Conservation (phyloP, 2,329 filamentous ascomycete species). For the Aspergillus niger region DNA sequence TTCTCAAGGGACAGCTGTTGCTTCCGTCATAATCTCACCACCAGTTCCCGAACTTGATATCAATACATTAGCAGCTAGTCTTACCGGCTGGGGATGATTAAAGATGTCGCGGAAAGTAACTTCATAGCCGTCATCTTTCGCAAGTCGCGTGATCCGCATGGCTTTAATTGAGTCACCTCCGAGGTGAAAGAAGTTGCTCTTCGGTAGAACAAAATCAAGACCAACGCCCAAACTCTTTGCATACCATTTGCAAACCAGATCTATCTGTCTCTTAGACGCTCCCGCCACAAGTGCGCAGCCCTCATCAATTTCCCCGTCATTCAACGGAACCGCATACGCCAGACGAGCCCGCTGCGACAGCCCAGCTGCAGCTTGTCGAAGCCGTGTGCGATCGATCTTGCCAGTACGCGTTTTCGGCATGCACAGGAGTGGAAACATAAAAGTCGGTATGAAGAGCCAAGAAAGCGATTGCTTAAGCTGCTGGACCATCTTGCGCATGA, state of each 20-base stretch:
- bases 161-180: not conserved
- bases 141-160: not conserved
- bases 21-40: no score
- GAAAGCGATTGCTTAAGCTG: not conserved
- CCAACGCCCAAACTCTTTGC: not conserved
- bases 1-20: no score
- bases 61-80: no score
- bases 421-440: not conserved
- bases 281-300: not conserved
- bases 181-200: not conserved
- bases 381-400: not conserved
- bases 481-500: not conserved
- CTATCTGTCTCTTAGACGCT: no score
- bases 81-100: no score
- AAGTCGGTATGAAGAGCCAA: not conserved
- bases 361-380: not conserved
- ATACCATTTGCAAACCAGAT: no score
- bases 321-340: not conserved
- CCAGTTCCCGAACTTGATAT: no score
- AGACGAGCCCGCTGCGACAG: not conserved
- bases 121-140: no score
- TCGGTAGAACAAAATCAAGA: accelerated
- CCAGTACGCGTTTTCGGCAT: not conserved
- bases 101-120: no score
- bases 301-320: no score